phyloP scores from a whole-genome alignment of 441 rosid genomes.

The Mallotus repandus region DNA sequence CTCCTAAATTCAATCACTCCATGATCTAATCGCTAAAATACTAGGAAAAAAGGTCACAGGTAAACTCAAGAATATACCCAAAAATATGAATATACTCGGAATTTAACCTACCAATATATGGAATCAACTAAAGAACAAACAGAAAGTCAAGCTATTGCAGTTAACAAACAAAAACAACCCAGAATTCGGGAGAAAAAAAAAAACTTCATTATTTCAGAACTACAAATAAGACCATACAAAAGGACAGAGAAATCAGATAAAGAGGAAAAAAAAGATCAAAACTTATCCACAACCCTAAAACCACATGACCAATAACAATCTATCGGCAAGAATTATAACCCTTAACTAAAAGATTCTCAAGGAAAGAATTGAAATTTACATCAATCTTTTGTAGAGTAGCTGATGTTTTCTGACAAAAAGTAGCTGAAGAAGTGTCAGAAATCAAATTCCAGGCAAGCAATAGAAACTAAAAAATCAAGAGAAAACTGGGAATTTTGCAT shows the following conservation, averaged over 20 bases:
- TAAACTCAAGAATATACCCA: slow-evolving; percentile 7
- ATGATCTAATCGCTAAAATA: background rate
- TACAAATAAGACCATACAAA: background rate
- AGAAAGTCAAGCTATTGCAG: background rate
- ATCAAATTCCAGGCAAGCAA: background rate
- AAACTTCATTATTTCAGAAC: background rate
- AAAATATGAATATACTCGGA: background rate
- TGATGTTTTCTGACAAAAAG: background rate
- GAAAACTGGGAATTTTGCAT: background rate
- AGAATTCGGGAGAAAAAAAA: background rate
- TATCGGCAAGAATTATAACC: background rate
- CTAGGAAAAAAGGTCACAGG: background rate
- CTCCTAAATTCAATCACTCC: slow-evolving; percentile 10
- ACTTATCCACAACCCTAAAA: background rate
- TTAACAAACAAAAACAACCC: background rate
- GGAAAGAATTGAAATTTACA: slow-evolving; percentile 11
- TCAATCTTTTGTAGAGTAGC: background rate
- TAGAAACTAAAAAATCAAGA: background rate
- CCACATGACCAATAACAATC: background rate
- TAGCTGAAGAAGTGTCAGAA: background rate
- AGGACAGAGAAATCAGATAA: background rate
- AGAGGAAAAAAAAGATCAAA: background rate
- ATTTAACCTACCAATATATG: background rate
- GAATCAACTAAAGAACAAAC: background rate
- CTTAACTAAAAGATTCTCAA: background rate